Base-by-base conservation (phyloP, 1,139 yeast species). In the Tardiomyces depauwii region DNA sequence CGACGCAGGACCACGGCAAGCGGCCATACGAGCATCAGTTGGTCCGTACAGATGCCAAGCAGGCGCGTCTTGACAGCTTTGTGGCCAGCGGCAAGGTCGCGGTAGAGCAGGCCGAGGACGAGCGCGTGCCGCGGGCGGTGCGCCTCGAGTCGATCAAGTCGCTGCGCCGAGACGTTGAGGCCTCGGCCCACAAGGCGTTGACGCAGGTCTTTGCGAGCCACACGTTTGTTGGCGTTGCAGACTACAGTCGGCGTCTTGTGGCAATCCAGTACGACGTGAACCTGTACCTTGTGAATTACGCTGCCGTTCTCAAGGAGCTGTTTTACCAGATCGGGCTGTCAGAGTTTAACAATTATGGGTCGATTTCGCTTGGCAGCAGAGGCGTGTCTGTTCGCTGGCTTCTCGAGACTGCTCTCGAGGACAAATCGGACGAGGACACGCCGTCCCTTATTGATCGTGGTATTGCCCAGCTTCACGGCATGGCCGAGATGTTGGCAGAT, bases 271-370 rank as follows among this genome's bases (percentile, higher is more conserved):
- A 80, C 57, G 95, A 83, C 52, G 82, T 89, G 11, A 78, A 78
- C 49, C 68, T 91, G 32, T 83, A 75, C 58, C 64, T 91, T 18
- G 79, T 93, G 39, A 96, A 91, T 61, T 91, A 88, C 61, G 87
- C 83, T 0, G 72, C 84, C 0, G 61, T 87, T 1, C 68, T 56
- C 30, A 65, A 67, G 50, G 89, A 85, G 52, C 70, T 87, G 47
- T 88, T 83, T 58, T 91, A 88, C 60, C 97, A 93, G 56, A 65
- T 83, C 9, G 87, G 83, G 0, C 65, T 91, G 16, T 68, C 81
- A 1, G 89, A 86, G 49, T 88, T 93, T 64, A 77, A 82, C 44
- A 89, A 88, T 58, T 89, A 78, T 64, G 98, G 98, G 1, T 70
- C 67, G 18, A 71, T 82, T 4, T 65, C 64, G 19, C 63, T 47